phyloP scores from a whole-genome alignment of 306 rosid species.

The Prunus kanzakura region DNA sequence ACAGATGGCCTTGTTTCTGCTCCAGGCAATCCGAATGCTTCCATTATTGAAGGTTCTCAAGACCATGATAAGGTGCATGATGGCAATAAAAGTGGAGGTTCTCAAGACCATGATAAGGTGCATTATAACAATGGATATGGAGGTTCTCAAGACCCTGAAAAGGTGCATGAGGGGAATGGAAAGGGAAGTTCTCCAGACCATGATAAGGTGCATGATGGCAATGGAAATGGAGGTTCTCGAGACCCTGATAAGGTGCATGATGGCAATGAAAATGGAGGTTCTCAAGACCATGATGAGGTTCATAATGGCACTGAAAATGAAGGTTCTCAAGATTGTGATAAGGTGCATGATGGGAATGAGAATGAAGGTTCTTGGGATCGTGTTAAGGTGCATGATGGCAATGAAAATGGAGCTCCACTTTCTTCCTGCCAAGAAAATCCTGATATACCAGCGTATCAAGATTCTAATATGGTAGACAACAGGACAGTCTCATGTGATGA shows the following conservation, averaged over 20 bases:
- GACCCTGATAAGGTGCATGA: constrained; percentile 22
- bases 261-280: neutral
- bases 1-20: constrained; percentile 31
- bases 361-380: constrained; percentile 27
- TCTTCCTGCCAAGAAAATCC: constrained; percentile 29
- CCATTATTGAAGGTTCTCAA: constrained; percentile 22
- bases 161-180: constrained; percentile 10
- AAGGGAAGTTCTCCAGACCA: constrained; percentile 22
- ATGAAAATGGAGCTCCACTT: constrained; percentile 18
- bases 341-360: neutral
- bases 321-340: constrained; percentile 5
- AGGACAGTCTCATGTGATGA: constrained; percentile 18
- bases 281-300: neutral
- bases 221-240: constrained; percentile 12
- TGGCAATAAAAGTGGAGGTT: constrained; percentile 4
- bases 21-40: constrained; percentile 12
- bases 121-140: neutral
- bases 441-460: constrained; percentile 14
- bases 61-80: constrained; percentile 23
- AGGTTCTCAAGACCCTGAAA: constrained; percentile 25
- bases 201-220: constrained; percentile 11
- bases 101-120: constrained; percentile 19
- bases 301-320: neutral
- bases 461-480: constrained; percentile 6
- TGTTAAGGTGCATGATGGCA: constrained; percentile 15